Evolutionary conservation across 371 early-diverging fungal genomes (phyloP), one percentile per base, ranked within the genome.

Genomic region (Blakeslea trispora): DNA sequence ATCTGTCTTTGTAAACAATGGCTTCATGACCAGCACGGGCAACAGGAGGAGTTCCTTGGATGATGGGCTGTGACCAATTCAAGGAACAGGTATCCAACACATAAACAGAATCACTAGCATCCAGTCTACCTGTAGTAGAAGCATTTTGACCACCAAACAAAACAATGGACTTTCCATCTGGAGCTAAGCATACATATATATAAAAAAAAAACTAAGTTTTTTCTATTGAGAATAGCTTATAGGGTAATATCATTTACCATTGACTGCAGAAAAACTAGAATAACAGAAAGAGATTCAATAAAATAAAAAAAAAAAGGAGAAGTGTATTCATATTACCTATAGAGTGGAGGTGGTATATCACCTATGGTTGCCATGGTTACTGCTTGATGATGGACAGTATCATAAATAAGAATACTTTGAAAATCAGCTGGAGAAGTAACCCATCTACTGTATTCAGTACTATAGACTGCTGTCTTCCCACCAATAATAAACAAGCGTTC

Each of bases 281-380:
- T n/a, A n/a, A n/a, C n/a, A n/a, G n/a, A n/a, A n/a, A n/a, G n/a
- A n/a, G n/a, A n/a, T n/a, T n/a, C n/a, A n/a, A n/a, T n/a, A n/a
- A n/a, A n/a, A n/a, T n/a, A n/a, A n/a, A n/a, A n/a, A n/a, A n/a
- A n/a, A n/a, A n/a, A n/a, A n/a, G n/a, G n/a, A n/a, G n/a, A n/a
- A n/a, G n/a, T n/a, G n/a, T n/a, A n/a, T n/a, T n/a, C n/a, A n/a
- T n/a, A n/a, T n/a, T n/a, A n/a, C n/a, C n/a, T n/a, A 15, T 63
- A 50, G 42, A 45, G 41, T 41, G 69, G 55, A 24, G 61, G 53
- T 17, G 75, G 75, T 10, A 64, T 59, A 44, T 75, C 68, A 7
- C 75, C 75, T 19, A 71, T 57, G 2, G 75, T 71, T 4, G 69
- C 75, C 69, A 71, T 71, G 10, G 61, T 64, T 18, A 71, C 57